These are phyloP conservation scores for Amphicarpaea edgeworthii DNA, from an alignment of 306 rosid genomes.

Conservation along the genomic window DNA sequence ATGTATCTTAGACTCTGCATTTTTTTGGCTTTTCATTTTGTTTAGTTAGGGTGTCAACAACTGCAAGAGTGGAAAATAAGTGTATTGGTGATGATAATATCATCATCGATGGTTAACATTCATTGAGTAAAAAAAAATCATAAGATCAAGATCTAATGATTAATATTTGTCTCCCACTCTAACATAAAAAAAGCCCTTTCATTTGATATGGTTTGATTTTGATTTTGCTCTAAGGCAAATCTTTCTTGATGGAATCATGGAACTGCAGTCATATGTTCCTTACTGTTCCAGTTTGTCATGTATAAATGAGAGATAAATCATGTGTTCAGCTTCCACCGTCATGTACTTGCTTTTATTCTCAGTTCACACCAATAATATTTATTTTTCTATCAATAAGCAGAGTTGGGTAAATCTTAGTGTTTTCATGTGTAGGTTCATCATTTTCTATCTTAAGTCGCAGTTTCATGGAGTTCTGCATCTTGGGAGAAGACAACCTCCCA, in stretches of 20 bases:
- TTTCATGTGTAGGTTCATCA: constrained; percentile 74
- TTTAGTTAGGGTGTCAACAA: neutral
- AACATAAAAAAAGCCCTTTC: neutral
- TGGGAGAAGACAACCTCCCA: constrained; percentile 91
- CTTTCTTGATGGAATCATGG: neutral
- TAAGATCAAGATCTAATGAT: neutral
- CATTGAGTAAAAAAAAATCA: neutral
- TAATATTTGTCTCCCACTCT: neutral
- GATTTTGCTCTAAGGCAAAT: neutral
- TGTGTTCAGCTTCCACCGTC: neutral
- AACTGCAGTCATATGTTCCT: neutral
- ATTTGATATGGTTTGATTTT: neutral
- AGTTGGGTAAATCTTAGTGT: constrained; percentile 24
- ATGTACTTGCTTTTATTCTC: neutral
- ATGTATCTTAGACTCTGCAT: neutral
- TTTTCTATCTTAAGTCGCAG: constrained; percentile 74
- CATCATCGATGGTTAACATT: neutral
- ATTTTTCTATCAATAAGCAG: neutral
- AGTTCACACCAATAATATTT: constrained; percentile 5
- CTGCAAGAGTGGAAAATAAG: neutral
- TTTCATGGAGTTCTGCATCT: constrained; percentile 82
- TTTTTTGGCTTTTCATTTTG: constrained; percentile 18
- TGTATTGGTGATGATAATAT: neutral
- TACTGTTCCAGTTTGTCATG: neutral
- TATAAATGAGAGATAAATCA: neutral